phyloP scores from a whole-genome alignment of 148 eudicot species.

The Cornus suecica region DNA sequence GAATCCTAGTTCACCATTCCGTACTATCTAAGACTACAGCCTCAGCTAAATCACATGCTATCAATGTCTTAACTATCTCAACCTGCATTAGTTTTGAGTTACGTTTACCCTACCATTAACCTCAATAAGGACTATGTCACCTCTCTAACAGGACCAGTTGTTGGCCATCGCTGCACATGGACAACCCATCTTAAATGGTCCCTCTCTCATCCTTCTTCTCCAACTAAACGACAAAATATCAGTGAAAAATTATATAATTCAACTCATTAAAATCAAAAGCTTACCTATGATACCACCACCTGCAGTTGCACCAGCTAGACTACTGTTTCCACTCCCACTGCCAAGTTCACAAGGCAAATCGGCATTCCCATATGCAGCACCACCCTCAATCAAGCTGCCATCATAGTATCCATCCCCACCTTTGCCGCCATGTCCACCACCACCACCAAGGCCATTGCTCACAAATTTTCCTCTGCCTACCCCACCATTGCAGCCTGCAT shows the following conservation, averaged over 20 bases:
- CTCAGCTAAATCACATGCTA: too few species aligned
- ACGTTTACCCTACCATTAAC: too few species aligned
- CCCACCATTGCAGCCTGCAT: constrained; percentile 80
- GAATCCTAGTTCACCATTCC: too few species aligned
- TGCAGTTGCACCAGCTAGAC: constrained; percentile 68
- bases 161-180: too few species aligned
- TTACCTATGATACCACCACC: constrained; percentile 93
- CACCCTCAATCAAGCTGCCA: constrained; percentile 59
- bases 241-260: background rate
- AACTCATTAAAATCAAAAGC: constrained; percentile 15
- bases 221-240: background rate
- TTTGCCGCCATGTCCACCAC: constrained; percentile 95
- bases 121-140: too few species aligned
- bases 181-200: too few species aligned
- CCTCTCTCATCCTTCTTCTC: too few species aligned
- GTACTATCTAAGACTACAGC: too few species aligned
- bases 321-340: constrained; percentile 88
- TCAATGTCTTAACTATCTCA: too few species aligned
- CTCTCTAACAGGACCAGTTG: too few species aligned
- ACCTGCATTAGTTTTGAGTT: too few species aligned
- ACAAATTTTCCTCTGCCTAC: constrained; percentile 70
- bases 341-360: constrained; percentile 96
- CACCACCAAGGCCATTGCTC: constrained; percentile 78
- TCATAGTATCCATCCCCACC: constrained; percentile 83
- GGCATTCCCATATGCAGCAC: constrained; percentile 69